phyloP scores from a whole-genome alignment of 2,329 filamentous ascomycete species.

The Corniculantispora saksenae region DNA sequence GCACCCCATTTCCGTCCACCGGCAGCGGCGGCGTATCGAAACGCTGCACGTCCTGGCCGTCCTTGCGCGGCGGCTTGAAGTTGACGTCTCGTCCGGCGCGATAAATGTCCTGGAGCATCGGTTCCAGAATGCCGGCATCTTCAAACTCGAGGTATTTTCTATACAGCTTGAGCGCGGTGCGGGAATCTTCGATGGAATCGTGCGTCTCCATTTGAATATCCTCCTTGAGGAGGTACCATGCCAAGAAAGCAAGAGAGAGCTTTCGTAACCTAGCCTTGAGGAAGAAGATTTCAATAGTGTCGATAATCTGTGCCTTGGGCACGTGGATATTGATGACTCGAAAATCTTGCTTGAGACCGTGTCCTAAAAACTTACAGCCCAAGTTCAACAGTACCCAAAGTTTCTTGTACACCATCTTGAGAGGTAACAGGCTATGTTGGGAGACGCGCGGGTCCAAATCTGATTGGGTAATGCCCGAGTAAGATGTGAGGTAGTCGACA shows the following conservation, averaged over 20 bases:
- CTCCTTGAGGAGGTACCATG: conserved; percentile 87
- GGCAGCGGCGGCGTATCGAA: conserved; percentile 57
- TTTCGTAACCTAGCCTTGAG: conserved; percentile 80
- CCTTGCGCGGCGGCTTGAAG: conserved; percentile 53
- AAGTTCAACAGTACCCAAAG: conserved; percentile 95
- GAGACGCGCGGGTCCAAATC: conserved; percentile 81
- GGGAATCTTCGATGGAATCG: conserved; percentile 93
- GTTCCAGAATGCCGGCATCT: conserved; percentile 79
- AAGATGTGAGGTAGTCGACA: conserved; percentile 92
- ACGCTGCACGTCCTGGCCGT: conserved; percentile 45
- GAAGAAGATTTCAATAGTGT: conserved; percentile 91
- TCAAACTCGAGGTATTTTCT: conserved; percentile 87
- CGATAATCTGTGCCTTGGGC: conserved; percentile 84
- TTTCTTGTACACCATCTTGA: conserved; percentile 96
- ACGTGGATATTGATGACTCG: conserved; percentile 98
- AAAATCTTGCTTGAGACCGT: conserved; percentile 93
- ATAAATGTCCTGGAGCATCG: conserved; percentile 87
- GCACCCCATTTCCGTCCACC: conserved; percentile 34
- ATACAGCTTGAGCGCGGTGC: conserved; percentile 85
- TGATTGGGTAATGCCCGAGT: conserved; percentile 83
- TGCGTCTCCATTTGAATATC: conserved; percentile 92
- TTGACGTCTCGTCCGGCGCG: conserved; percentile 48
- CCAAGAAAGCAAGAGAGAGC: conserved; percentile 85
- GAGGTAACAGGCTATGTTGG: conserved; percentile 77
- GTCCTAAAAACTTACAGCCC: conserved; percentile 90